These are phyloP conservation scores for Xenoacremonium recifei DNA, from an alignment of 2,329 filamentous ascomycete genomes.

Conservation along the genomic window DNA sequence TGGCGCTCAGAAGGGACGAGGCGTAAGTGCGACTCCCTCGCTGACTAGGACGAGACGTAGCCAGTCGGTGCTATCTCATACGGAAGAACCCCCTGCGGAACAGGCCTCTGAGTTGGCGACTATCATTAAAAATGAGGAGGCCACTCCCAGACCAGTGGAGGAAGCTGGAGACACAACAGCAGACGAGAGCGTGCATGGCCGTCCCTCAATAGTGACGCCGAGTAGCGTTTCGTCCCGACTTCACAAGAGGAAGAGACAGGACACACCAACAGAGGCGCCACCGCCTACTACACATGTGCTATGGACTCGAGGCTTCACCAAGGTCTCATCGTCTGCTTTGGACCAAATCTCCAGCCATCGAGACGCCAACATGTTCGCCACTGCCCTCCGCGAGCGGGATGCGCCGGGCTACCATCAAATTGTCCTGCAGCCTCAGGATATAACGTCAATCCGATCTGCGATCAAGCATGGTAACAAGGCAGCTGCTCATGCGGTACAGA, in stretches of 20 bases:
- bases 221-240: slow-evolving; percentile 36
- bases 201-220: slow-evolving; percentile 36
- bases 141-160: slow-evolving; percentile 53
- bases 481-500: slow-evolving; percentile 58
- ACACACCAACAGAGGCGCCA: slow-evolving; percentile 46
- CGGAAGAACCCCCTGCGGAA: slow-evolving; percentile 48
- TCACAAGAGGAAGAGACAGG: slow-evolving; percentile 58
- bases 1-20: slow-evolving; percentile 33
- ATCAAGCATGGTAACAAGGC: slow-evolving; percentile 71
- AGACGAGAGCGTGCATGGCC: slow-evolving; percentile 49
- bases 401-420: slow-evolving; percentile 75
- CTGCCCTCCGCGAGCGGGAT: slow-evolving; percentile 70
- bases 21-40: slow-evolving; percentile 35
- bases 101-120: slow-evolving; percentile 33
- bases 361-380: slow-evolving; percentile 76
- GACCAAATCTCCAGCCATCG: slow-evolving; percentile 77
- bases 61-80: slow-evolving; percentile 45
- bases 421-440: slow-evolving; percentile 72
- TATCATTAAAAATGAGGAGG: slow-evolving; percentile 59
- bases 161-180: slow-evolving; percentile 56
- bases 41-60: slow-evolving; percentile 37
- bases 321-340: slow-evolving; percentile 69
- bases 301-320: slow-evolving; percentile 73
- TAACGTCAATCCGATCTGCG: slow-evolving; percentile 74
- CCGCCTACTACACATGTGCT: slow-evolving; percentile 65